Base-by-base conservation (phyloP, 2,329 filamentous ascomycete genomes). In the Knufia petricola region DNA sequence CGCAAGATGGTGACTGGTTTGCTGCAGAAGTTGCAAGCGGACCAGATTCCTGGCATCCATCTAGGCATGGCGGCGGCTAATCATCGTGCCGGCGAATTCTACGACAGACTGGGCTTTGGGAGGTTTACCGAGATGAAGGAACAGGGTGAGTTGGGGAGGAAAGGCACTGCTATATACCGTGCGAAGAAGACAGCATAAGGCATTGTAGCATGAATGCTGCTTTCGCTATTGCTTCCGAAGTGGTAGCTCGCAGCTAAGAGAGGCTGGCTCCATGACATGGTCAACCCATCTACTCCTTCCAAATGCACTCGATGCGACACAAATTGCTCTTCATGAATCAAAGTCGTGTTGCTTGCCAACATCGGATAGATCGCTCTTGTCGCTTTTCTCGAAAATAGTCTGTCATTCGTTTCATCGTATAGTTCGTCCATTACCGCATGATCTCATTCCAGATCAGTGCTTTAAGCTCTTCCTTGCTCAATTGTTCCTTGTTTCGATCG, bases 381-480 rank as follows among this genome's bases (percentile, higher is more conserved):
- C 32, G 32, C 26, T 28, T 12, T 28, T n/a, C n/a, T n/a, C n/a
- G n/a, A n/a, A n/a, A n/a, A n/a, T n/a, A n/a, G n/a, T n/a, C n/a
- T n/a, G n/a, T n/a, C n/a, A 13, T 7, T 7, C 7, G 13, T 13
- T 30, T 7, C 13, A 13, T 30, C 28, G 21, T 40, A 13, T 4
- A n/a, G 20, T 15, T 21, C 23, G 23, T 3, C 39, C n/a, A 13
- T 41, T 4, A 82, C 68, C 81, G 76, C 81, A 84, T 96, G 62
- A 96, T 96, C 73, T 98, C 92, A 67, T 95, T 82, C 71, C 90
- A 98, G 69, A 98, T 98, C 65, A 98, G 76, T 63, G 73, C 80
- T 76, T 96, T 96, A 67, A 98, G 71, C 71, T 98, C 88, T 72
- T 98, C 92, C 73, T 98, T 98, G 75, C 85, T 95, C 63, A 98